These are phyloP conservation scores for Sporothrix globosa DNA, from an alignment of 2,329 filamentous ascomycete genomes.

Conservation along the genomic window DNA sequence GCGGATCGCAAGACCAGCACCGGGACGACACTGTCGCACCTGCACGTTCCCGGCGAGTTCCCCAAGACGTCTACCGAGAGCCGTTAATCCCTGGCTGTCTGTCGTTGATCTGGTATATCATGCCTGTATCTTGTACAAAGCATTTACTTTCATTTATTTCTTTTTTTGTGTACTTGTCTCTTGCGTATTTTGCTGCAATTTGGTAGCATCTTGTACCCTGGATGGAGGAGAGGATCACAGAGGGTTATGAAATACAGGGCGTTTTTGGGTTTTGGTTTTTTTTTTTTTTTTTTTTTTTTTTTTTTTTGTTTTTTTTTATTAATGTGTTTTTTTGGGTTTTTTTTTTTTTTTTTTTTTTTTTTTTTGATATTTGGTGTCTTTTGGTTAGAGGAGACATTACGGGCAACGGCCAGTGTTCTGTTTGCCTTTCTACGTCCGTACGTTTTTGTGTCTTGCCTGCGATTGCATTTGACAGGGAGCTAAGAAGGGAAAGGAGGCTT, in stretches of 20 bases:
- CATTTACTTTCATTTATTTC: conserved; percentile 17
- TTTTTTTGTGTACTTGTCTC: background rate
- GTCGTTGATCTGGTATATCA: background rate
- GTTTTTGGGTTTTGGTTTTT: background rate
- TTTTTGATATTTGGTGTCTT: conserved; percentile 30
- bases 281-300: background rate
- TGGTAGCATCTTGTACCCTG: background rate
- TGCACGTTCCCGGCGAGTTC: conserved; percentile 71
- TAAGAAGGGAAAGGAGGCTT: background rate
- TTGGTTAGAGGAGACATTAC: conserved; percentile 27
- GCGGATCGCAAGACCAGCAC: conserved; percentile 47
- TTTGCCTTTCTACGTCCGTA: background rate
- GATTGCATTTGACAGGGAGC: background rate
- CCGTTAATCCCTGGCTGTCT: background rate
- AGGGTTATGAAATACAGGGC: background rate
- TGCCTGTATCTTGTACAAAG: background rate
- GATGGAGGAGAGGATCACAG: background rate
- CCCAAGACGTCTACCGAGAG: conserved; percentile 22
- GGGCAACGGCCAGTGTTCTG: background rate
- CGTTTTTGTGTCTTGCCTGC: no score
- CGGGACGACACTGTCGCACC: conserved; percentile 61
- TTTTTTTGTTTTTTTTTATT: background rate
- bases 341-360: background rate
- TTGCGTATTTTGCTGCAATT: background rate
- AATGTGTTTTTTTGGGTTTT: background rate